Base-by-base conservation (phyloP, 2,329 filamentous ascomycete genomes). In the Hymenoscyphus fructigenus region DNA sequence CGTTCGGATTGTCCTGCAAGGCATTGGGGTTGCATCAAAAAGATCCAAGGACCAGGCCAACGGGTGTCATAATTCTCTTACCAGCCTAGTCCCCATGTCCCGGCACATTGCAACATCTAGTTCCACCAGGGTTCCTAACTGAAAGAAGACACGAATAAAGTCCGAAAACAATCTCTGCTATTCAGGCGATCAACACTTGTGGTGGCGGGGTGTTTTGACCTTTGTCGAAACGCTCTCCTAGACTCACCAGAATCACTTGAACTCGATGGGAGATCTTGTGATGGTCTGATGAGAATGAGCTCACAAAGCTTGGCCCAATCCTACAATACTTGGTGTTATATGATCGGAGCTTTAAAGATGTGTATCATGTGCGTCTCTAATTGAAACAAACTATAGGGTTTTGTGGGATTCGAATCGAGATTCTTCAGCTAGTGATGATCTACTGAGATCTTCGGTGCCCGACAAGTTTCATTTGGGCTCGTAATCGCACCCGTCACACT, bases 21-120 rank as follows among this genome's bases (percentile, higher is more conserved):
- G 44, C 44, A 26, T 26, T 50, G 20, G 23, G 20, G 47, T 53
- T 53, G 47, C 47, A 36, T 20, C 57, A 59, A 59, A n/a, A 23
- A 41, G 15, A 26, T 15, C 57, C 57, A 36, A 28, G 57, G 57
- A 59, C 57, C 57, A 59, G 57, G 57, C 38, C 36, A 41, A 28
- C 57, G 57, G 57, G 57, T 59, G 34, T 44, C 57, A 41, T 28
- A 23, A 47, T 59, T 38, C 20, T n/a, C 15, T 41, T n/a, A 23
- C 5, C n/a, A 26, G 9, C 20, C 47, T 23, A 23, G 47, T 20
- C 20, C 23, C 23, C n/a, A 23, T 14, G 47, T 53, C 47, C 47
- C 47, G 10, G 47, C 47, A 23, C 12, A 26, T 23, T 23, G 20
- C 47, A 53, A 23, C 47, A 26, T 53, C 47, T 38, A 14, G 20